Conservation (phyloP, 1,284 basidiomycete genomes). For the Athelia psychrophila region DNA sequence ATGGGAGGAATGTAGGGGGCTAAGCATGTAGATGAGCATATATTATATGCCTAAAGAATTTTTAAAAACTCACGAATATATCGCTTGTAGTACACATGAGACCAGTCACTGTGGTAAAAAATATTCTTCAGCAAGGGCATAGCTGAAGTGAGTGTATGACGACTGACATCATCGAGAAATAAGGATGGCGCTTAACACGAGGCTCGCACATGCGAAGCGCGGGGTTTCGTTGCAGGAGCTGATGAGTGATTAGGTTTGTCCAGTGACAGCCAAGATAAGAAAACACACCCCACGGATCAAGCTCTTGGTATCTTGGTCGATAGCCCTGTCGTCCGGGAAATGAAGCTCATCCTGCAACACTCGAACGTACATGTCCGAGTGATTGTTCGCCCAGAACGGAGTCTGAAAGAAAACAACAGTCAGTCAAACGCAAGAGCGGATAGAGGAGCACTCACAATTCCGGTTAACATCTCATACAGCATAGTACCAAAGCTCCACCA, state of each 20-base stretch:
- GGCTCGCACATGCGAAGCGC: slow-evolving; percentile 89
- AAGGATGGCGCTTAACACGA: slow-evolving; percentile 90
- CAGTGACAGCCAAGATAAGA: slow-evolving; percentile 3
- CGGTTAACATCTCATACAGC: slow-evolving; percentile 92
- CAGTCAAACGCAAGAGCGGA: slow-evolving; percentile 1
- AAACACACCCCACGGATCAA: slow-evolving; percentile 85
- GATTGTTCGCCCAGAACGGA: slow-evolving; percentile 92
- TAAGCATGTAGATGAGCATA: slow-evolving; percentile 22
- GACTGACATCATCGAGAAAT: slow-evolving; percentile 93
- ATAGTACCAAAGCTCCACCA: slow-evolving; percentile 99
- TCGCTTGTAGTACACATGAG: slow-evolving; percentile 90
- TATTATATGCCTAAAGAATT: background rate
- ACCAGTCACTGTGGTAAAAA: slow-evolving; percentile 71
- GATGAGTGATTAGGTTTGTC: slow-evolving; percentile 13
- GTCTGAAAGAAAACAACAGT: slow-evolving; percentile 51
- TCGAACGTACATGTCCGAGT: slow-evolving; percentile 92
- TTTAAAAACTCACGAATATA: slow-evolving; percentile 73
- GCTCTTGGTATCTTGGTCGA: slow-evolving; percentile 94
- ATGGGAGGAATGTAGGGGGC: slow-evolving; percentile 97
- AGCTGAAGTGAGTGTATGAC: slow-evolving; percentile 9
- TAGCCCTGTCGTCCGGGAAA: slow-evolving; percentile 86
- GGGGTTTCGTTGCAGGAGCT: slow-evolving; percentile 92
- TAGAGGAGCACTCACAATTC: slow-evolving; percentile 61
- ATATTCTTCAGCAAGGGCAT: slow-evolving; percentile 11
- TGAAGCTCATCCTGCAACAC: slow-evolving; percentile 85